Percentiles rank a stretch among this genome's conserved stretches.
Evolutionary conservation across 176 grass and related monocot genomes (phyloP).

Genomic region (Tuctoria greenei): DNA sequence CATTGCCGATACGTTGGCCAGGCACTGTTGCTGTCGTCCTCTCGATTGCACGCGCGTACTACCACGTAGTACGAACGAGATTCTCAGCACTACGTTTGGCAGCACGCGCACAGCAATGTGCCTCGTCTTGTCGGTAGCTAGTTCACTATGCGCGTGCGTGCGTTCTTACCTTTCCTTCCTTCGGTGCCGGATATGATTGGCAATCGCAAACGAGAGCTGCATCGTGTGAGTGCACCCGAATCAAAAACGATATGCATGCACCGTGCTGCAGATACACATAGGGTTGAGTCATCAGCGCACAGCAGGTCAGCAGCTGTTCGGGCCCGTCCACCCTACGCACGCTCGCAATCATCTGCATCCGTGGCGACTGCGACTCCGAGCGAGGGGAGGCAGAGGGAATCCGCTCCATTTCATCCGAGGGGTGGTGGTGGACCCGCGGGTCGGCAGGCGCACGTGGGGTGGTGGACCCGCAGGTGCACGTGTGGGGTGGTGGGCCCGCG

Average conservation of each 20-base stretch:
- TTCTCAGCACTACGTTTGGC: neutral
- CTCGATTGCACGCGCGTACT: neutral
- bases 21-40: no score
- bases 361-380: neutral
- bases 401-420: neutral
- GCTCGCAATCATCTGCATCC: no score
- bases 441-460: no score
- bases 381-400: slow-evolving; percentile 14
- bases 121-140: neutral
- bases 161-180: neutral
- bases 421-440: no score
- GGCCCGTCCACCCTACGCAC: no score
- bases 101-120: neutral
- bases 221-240: neutral
- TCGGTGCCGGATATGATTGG: neutral
- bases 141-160: neutral
- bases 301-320: no score
- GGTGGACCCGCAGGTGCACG: neutral
- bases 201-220: neutral
- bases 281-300: neutral
- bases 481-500: slow-evolving; percentile 32
- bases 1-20: no score
- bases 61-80: no score
- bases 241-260: neutral
- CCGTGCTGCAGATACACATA: neutral